Evolutionary conservation across 306 rosid genomes (phyloP).

Genomic region (Dryas octopetala): DNA sequence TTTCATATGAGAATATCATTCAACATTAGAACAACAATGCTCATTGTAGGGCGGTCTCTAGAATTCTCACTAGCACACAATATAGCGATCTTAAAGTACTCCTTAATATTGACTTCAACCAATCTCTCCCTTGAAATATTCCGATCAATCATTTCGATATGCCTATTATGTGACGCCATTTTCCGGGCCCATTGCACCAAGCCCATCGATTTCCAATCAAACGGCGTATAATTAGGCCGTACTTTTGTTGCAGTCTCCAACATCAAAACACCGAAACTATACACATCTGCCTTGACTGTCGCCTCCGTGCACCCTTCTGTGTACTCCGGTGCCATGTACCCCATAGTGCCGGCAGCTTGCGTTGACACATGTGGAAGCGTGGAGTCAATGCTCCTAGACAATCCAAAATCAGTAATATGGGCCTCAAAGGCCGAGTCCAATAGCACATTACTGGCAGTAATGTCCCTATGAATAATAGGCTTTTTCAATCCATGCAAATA

Average conservation of each 20-base stretch:
- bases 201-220: constrained; percentile 39
- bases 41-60: constrained; percentile 61
- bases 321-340: constrained; percentile 98
- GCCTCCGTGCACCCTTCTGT: constrained; percentile 55
- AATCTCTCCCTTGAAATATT: constrained; percentile 46
- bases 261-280: constrained; percentile 82
- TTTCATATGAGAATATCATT: too few relatives aligned
- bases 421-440: constrained; percentile 63
- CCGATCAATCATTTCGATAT: constrained; percentile 63
- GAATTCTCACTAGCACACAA: constrained; percentile 48
- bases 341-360: constrained; percentile 80
- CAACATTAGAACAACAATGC: too few relatives aligned
- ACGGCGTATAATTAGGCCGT: constrained; percentile 58
- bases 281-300: constrained; percentile 68
- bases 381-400: constrained; percentile 57
- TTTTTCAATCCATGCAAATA: constrained; percentile 58
- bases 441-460: constrained; percentile 75
- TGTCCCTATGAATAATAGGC: constrained; percentile 84
- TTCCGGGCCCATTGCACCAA: constrained; percentile 64
- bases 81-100: constrained; percentile 66
- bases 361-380: constrained; percentile 72
- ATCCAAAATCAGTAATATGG: constrained; percentile 90
- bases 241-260: constrained; percentile 55
- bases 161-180: constrained; percentile 44
- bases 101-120: constrained; percentile 43